Conservation (phyloP, 2,329 filamentous ascomycete species). For the Didymella keratinophila region DNA sequence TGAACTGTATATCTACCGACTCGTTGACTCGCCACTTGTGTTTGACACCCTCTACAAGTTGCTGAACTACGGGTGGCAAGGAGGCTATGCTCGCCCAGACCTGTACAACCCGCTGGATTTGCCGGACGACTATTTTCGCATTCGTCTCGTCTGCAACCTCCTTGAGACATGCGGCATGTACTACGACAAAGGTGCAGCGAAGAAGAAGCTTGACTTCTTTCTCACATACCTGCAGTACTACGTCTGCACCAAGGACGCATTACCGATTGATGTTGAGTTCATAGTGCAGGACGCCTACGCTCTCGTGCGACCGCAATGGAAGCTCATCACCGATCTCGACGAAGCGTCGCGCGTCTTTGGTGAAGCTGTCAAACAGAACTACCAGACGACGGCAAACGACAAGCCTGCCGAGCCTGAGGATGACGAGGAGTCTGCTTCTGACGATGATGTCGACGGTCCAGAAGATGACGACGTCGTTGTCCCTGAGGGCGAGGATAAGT, state of each 20-base stretch:
- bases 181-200: conserved; percentile 90
- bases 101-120: conserved; percentile 80
- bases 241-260: conserved; percentile 83
- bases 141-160: conserved; percentile 86
- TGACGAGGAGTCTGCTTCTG: conserved; percentile 73
- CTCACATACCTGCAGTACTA: conserved; percentile 98
- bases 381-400: conserved; percentile 78
- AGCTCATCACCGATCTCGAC: conserved; percentile 78
- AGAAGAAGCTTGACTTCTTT: conserved; percentile 98
- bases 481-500: conserved; percentile 61
- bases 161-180: conserved; percentile 96
- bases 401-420: conserved; percentile 76
- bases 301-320: conserved; percentile 89
- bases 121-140: conserved; percentile 94
- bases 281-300: conserved; percentile 92
- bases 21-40: conserved; percentile 93
- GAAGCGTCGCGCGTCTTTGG: conserved; percentile 86
- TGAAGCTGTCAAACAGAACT: conserved; percentile 87
- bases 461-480: conserved; percentile 54
- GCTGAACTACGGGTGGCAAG: conserved; percentile 86
- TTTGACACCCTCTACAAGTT: conserved; percentile 97
- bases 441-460: conserved; percentile 70
- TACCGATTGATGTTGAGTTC: conserved; percentile 98
- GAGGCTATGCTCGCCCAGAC: conserved; percentile 81
- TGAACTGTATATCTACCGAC: conserved; percentile 96